phyloP scores from a whole-genome alignment of 805 yeast species.

The Spathaspora passalidarum region DNA sequence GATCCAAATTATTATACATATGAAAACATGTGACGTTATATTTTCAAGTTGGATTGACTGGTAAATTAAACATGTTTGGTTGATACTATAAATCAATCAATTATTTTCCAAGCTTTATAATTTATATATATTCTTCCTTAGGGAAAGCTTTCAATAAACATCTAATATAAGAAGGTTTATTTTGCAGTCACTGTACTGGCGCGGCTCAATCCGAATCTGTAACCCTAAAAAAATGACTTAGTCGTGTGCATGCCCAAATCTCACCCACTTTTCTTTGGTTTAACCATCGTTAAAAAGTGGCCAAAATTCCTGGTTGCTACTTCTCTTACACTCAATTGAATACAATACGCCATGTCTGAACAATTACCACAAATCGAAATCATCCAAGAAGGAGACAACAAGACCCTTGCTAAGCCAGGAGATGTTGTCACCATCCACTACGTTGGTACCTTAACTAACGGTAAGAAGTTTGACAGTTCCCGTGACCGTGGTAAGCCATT shows the following conservation, averaged over 20 bases:
- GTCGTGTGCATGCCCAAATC: neutral
- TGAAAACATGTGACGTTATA: too few relatives aligned
- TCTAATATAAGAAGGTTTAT: too few relatives aligned
- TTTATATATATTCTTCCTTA: too few relatives aligned
- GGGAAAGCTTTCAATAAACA: too few relatives aligned
- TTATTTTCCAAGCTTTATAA: too few relatives aligned
- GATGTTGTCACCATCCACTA: constrained; percentile 92
- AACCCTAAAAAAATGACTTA: neutral
- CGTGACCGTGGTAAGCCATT: constrained; percentile 94
- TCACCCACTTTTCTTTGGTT: neutral
- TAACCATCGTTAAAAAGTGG: neutral
- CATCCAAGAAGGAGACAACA: constrained; percentile 72
- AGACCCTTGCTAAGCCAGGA: constrained; percentile 80
- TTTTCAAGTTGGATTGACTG: too few relatives aligned
- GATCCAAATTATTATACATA: too few relatives aligned
- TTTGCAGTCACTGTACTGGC: too few relatives aligned
- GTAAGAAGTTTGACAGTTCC: constrained; percentile 94
- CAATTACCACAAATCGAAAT: constrained; percentile 40
- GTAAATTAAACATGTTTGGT: too few relatives aligned
- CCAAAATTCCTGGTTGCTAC: too few relatives aligned
- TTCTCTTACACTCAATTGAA: neutral
- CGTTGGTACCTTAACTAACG: constrained; percentile 92
- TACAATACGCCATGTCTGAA: constrained; percentile 28
- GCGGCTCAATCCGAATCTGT: too few relatives aligned
- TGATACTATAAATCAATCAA: too few relatives aligned